Base-by-base conservation (phyloP, 345 rosid genomes). In the Euphorbia peplus region DNA sequence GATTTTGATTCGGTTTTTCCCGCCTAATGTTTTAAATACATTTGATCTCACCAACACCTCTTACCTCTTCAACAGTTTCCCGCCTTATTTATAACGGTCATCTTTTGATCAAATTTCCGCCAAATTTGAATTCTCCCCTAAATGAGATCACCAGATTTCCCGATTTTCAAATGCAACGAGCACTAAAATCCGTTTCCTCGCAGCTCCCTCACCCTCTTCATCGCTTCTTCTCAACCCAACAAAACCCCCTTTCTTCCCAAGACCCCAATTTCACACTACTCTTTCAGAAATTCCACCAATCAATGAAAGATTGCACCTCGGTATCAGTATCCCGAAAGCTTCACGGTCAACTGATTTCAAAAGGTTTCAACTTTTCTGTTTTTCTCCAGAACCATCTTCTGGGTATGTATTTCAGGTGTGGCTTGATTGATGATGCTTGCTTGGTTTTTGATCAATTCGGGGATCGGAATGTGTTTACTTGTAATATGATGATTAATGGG, bases 341-440 rank as follows among this genome's bases (percentile, higher is more conserved):
- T 58, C 79, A 75, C 21, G 75, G 62, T 9, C 79, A 75, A 54
- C 68, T 75, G 22, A 60, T 75, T 16, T 66, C 53, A 1, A 15
- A 69, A 1, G 78, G 74, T 8, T 64, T 69, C 32, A n/a, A 37
- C 54, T 35, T 35, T 26, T 75, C 78, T 22, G 2, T 69, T 37
- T 69, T 75, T 65, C 70, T 75, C 28, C 78, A 69, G 8, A 75
- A 75, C 60, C 42, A 63, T 47, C 74, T 75, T 24, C 39, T 69
- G 29, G 39, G 57, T 37, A 37, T 69, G 74, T 75, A 75, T 60
- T 58, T 46, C n/a, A 39, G 8, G 11, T 69, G 74, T 51, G 70
- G 64, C 46, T 69, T 64, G n/a, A n/a, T 50, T 7, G 68, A 70
- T 9, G 71, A 70, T 14, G 71, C 68, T 52, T 42, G 12, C 28